Base-by-base conservation (phyloP, 139 green algal genomes). In the Chlamydomonas asymmetrica region DNA sequence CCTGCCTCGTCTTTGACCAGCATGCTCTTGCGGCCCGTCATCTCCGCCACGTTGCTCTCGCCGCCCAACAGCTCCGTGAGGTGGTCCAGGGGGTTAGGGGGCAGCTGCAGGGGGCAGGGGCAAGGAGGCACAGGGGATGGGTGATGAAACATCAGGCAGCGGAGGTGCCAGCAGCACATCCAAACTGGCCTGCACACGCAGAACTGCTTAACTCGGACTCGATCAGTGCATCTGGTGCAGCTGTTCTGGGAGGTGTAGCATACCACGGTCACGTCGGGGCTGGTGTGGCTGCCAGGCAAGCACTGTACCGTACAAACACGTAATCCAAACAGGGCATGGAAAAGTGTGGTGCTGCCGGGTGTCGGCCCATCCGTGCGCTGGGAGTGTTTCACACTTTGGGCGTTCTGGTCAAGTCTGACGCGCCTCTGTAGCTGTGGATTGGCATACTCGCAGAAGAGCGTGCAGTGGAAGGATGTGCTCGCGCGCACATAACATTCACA, bases 41-140 rank as follows among this genome's bases (percentile, higher is more conserved):
- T 92, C 84, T 94, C 89, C 40, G 89, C 89, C 73, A 94, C 88
- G 31, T 74, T 56, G 34, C 62, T 34, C 40, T 83, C 66, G 2
- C 89, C 89, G 18, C 89, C 89, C 54, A 91, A 75, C 37, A 78
- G 66, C 62, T 94, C 84, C 25, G 89, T 90, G 38, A 94, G 81
- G 54, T 90, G 74, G 69, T 94, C 89, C 65, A 91, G 74, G 22
- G 86, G 86, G 75, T 91, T 91, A n/a, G 76, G 63, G 1, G 86
- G 86, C 78, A 91, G 79, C 70, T 85, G 74, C 40, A 81, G 54
- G 4, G 20, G 34, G 57, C 8, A 22, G 32, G 49, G 29, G 10
- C 27, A 13, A 10, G 64, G 1, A 16, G 2, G 41, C 2, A 60
- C 20, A 29, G 57, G 39, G 39, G 38, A 40, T 2, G 39, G 10